Evolutionary conservation across 164 flowering plant genomes (phyloP).

Genomic region (Tetrastigma voinierianum): DNA sequence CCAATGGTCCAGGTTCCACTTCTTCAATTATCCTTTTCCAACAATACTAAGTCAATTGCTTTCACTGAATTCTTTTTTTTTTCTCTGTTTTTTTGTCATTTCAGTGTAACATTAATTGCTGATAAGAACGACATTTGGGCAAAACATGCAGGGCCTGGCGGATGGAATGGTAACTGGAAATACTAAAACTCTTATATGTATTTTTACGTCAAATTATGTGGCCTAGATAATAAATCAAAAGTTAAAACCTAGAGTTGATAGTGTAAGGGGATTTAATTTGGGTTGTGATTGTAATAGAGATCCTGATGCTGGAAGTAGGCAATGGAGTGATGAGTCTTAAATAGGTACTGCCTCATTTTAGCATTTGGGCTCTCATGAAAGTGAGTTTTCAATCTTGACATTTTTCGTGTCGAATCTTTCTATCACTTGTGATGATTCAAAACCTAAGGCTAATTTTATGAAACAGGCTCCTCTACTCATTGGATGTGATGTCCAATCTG

Average conservation of each 20-base stretch:
- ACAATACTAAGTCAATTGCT: no score
- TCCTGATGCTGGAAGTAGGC: constrained; percentile 64
- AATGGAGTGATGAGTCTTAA: constrained; percentile 52
- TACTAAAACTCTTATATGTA: background rate
- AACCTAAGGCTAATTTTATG: constrained; percentile 22
- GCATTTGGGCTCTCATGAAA: no score
- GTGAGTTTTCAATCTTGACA: constrained; percentile 12
- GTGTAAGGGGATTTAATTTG: background rate
- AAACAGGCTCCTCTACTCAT: constrained; percentile 51
- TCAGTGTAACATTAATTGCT: constrained; percentile 45
- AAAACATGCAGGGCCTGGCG: constrained; percentile 49
- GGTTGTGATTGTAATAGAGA: constrained; percentile 23
- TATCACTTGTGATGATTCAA: background rate
- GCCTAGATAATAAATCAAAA: background rate
- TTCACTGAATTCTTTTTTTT: background rate
- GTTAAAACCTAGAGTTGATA: no score
- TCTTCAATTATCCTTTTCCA: no score
- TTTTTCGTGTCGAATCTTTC: background rate
- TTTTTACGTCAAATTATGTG: background rate
- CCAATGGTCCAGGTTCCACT: constrained; percentile 40
- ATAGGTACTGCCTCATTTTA: constrained; percentile 51
- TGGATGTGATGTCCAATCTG: no score
- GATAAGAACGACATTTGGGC: constrained; percentile 49
- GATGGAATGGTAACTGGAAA: constrained; percentile 50
- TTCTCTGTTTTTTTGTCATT: constrained; percentile 9